Base-by-base conservation (phyloP, 2,329 filamentous ascomycete species). In the Apiospora sp. region DNA sequence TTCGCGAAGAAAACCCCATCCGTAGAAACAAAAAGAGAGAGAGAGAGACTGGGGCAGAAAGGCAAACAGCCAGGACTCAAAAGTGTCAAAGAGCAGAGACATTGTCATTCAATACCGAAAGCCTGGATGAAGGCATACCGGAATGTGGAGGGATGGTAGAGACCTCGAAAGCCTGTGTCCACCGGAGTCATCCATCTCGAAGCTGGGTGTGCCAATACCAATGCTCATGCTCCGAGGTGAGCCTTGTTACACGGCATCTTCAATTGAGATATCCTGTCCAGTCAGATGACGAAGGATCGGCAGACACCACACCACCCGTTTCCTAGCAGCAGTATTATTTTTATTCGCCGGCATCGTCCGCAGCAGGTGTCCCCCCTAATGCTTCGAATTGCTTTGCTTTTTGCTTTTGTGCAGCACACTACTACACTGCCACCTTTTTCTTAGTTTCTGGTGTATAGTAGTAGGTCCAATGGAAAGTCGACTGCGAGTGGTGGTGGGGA, bases 381-480 rank as follows among this genome's bases (percentile, higher is more conserved):
- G 37, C 37, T 10, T 10, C 10, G 37, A 41, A 41, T 41, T 41
- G 7, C 37, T 27, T 58, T 30, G 10, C 24, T 24, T 58, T 58
- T 64, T 64, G 58, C 34, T 64, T 64, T 41, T 64, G 58, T 64
- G 58, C 58, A 64, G 58, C 34, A 64, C 58, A 64, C 58, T 64
- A 34, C 58, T 22, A 64, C 58, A 64, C 58, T 64, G 58, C 58
- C 54, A 37, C 54, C 54, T 37, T 16, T 22, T 8, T 22, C 10
- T 6, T 61, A 61, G 54, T 61, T 19, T 61, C 5, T 37, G 5
- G 34, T 64, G 30, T 22, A 61, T 61, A 37, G 54, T 10, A 34
- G n/a, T n/a, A n/a, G n/a, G n/a, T n/a, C 34, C 58, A 64, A 64
- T 64, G 8, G 8, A 41, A n/a, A 41, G 30, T 13, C 8, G 34